A percentile compares a stretch with the other conserved stretches of the same genome.
These are phyloP conservation scores for Candida xyloterini DNA, from an alignment of 805 yeast genomes.

Conservation along the genomic window DNA sequence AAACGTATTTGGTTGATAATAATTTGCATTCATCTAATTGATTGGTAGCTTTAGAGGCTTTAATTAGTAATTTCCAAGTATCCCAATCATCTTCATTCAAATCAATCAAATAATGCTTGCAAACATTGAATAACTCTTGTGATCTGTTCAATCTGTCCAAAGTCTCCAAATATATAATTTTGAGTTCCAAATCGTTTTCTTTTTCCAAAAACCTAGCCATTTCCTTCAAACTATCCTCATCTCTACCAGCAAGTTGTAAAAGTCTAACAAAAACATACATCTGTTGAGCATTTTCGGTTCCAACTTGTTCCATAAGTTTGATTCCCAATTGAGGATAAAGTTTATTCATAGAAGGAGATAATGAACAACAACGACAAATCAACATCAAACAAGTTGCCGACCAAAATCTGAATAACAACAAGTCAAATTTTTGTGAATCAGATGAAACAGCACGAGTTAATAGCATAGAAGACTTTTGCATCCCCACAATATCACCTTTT, in stretches of 20 bases:
- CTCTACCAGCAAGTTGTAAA: constrained; percentile 36
- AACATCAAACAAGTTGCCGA: constrained; percentile 53
- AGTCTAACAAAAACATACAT: constrained; percentile 55
- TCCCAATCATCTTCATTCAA: constrained; percentile 69
- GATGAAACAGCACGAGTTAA: constrained; percentile 33
- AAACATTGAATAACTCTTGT: constrained; percentile 40
- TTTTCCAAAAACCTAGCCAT: constrained; percentile 34
- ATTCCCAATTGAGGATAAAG: constrained; percentile 61
- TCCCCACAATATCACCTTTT: constrained; percentile 44
- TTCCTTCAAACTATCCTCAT: constrained; percentile 34
- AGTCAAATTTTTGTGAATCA: constrained; percentile 17
- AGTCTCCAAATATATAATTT: constrained; percentile 49
- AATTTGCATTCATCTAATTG: constrained; percentile 32
- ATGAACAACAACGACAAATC: constrained; percentile 32
- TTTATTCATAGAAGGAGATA: constrained; percentile 43
- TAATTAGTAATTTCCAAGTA: constrained; percentile 60
- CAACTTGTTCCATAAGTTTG: constrained; percentile 49
- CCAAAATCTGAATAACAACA: constrained; percentile 46
- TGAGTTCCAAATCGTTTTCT: constrained; percentile 60
- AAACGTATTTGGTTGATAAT: constrained; percentile 32
- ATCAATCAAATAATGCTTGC: constrained; percentile 41
- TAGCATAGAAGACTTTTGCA: constrained; percentile 54
- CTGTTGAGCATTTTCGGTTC: constrained; percentile 65
- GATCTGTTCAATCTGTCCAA: constrained; percentile 42
- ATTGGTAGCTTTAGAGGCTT: constrained; percentile 40